These are phyloP conservation scores for Blastobotrys attinorum DNA, from an alignment of 805 yeast species.

Conservation along the genomic window DNA sequence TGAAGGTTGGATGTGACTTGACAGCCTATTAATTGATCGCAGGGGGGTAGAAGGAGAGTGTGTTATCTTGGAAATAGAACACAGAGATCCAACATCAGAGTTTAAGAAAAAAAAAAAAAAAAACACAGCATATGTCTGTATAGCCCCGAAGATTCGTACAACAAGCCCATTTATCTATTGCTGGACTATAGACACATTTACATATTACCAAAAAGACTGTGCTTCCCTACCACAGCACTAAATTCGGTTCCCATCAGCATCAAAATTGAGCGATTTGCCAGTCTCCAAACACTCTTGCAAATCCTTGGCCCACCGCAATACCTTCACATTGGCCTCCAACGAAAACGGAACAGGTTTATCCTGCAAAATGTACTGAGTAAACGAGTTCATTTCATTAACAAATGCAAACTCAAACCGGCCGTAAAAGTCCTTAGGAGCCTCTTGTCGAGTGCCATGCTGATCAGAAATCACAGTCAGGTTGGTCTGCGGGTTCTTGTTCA, in stretches of 20 bases:
- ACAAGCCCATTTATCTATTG: no score
- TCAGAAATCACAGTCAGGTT: constrained; percentile 15
- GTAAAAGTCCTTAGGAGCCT: constrained; percentile 16
- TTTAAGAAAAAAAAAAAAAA: no score
- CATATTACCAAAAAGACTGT: no score
- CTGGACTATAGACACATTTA: no score
- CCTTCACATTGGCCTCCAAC: constrained; percentile 8
- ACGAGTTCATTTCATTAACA: constrained; percentile 14
- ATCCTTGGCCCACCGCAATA: constrained; percentile 8
- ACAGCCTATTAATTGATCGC: no score
- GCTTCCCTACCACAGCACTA: no score
- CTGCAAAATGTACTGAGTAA: constrained; percentile 10
- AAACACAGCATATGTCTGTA: no score
- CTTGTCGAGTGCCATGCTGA: constrained; percentile 14
- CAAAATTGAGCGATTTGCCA: constrained; percentile 8
- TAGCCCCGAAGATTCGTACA: no score
- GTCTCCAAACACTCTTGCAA: constrained; percentile 8
- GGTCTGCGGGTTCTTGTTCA: constrained; percentile 7
- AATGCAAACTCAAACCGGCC: constrained; percentile 16
- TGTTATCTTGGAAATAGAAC: no score
- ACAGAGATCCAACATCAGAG: no score
- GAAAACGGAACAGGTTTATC: constrained; percentile 16
- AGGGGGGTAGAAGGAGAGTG: no score
- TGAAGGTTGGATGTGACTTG: no score
- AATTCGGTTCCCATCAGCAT: constrained; percentile 8